Conservation (phyloP, 805 yeast species). For the Candida hungchunana region DNA sequence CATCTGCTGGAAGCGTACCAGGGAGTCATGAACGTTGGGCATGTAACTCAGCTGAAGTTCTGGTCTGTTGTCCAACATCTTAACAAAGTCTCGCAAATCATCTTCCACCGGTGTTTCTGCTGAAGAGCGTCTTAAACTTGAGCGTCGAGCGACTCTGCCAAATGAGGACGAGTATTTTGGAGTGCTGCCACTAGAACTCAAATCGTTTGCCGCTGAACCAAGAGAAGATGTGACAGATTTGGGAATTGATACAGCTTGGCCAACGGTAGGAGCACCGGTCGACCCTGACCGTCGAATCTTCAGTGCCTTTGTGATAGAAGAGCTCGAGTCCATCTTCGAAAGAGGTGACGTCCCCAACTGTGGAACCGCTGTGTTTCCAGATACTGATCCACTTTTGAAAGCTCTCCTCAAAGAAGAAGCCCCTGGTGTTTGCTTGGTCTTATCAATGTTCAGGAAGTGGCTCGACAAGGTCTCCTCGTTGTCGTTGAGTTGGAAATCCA, state of each 20-base stretch:
- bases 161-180: constrained; percentile 71
- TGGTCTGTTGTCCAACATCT: constrained; percentile 60
- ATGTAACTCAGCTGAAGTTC: constrained; percentile 38
- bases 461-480: constrained; percentile 59
- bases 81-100: constrained; percentile 66
- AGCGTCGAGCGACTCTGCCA: constrained; percentile 59
- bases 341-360: constrained; percentile 25
- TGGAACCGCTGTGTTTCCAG: constrained; percentile 27
- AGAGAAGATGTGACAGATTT: constrained; percentile 25
- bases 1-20: constrained; percentile 48
- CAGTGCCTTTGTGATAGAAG: constrained; percentile 37
- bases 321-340: constrained; percentile 40
- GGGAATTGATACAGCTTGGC: constrained; percentile 25
- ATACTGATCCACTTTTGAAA: no score
- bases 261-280: constrained; percentile 2
- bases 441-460: constrained; percentile 50
- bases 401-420: constrained; percentile 23
- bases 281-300: constrained; percentile 38
- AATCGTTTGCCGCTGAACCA: constrained; percentile 22
- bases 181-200: constrained; percentile 39
- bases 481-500: constrained; percentile 62
- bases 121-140: constrained; percentile 29
- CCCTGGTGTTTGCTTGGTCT: constrained; percentile 7
- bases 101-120: constrained; percentile 33
- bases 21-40: constrained; percentile 39